These are phyloP conservation scores for Bolboschoenoplectus hybrid DNA, from an alignment of 202 grass and related monocot genomes.

Conservation along the genomic window DNA sequence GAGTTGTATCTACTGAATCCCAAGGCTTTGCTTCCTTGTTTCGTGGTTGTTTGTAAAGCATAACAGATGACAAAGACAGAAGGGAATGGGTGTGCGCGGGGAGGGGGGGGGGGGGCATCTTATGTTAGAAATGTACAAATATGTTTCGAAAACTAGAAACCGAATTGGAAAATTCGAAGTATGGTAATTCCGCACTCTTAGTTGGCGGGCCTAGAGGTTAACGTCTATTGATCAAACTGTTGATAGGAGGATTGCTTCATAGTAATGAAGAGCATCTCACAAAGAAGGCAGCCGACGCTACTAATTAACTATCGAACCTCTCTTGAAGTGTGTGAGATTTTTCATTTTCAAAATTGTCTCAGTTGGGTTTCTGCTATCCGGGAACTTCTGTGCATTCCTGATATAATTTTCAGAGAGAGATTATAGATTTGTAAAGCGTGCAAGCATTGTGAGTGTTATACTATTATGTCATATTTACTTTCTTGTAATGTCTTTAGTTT, in stretches of 20 bases:
- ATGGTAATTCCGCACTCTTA: constrained; percentile 17
- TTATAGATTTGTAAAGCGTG: constrained; percentile 22
- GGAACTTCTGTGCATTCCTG: constrained; percentile 22
- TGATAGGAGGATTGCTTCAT: neutral
- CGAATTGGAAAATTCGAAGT: neutral
- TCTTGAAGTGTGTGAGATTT: neutral
- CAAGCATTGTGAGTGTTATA: constrained; percentile 14
- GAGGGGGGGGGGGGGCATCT: neutral
- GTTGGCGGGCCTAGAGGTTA: neutral
- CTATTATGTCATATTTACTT: constrained; percentile 3
- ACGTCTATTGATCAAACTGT: neutral
- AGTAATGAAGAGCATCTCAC: neutral
- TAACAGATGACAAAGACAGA: constrained; percentile 24
- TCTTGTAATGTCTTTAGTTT: neutral
- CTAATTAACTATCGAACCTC: neutral
- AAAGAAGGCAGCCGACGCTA: neutral
- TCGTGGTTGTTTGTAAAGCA: constrained; percentile 61
- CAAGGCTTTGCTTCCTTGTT: constrained; percentile 67
- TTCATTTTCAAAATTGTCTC: constrained; percentile 18
- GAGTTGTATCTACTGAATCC: constrained; percentile 62
- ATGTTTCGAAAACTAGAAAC: neutral
- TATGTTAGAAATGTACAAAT: constrained; percentile 29
- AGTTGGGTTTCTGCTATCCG: neutral
- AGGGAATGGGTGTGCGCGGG: neutral
- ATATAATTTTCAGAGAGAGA: constrained; percentile 7